Conservation (phyloP, 108 stramenopile species). For the Fragilariopsis cylindrus region DNA sequence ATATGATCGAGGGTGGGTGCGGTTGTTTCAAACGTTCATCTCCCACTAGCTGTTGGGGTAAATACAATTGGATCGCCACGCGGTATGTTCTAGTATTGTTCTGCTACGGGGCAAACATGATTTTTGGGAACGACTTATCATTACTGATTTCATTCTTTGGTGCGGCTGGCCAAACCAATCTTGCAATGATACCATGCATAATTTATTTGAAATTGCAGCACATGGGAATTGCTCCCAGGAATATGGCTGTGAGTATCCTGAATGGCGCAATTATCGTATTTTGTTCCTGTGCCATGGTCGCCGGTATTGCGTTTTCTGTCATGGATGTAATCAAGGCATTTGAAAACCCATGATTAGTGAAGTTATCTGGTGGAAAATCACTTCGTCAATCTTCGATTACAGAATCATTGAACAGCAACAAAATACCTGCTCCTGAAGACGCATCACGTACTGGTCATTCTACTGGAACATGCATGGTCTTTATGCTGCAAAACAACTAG, state of each 20-base stretch:
- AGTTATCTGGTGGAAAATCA: too few relatives aligned
- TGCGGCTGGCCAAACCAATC: constrained; percentile 40
- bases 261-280: constrained; percentile 7
- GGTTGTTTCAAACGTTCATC: neutral
- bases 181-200: constrained; percentile 37
- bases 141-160: constrained; percentile 41
- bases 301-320: constrained; percentile 5
- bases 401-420: too few relatives aligned
- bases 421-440: too few relatives aligned
- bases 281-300: constrained; percentile 5
- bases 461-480: too few relatives aligned
- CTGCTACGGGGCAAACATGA: constrained; percentile 24
- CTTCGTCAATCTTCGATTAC: too few relatives aligned
- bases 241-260: neutral
- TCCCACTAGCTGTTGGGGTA: neutral
- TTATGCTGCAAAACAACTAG: too few relatives aligned
- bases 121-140: constrained; percentile 31
- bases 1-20: constrained; percentile 12
- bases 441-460: too few relatives aligned
- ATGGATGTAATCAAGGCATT: neutral
- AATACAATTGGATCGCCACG: constrained; percentile 26
- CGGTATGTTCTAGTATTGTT: constrained; percentile 31
- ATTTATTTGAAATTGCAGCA: constrained; percentile 31
- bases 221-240: constrained; percentile 6
- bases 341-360: too few relatives aligned